phyloP scores from a whole-genome alignment of 2,329 filamentous ascomycete species.

The Arthroderma uncinatum region DNA sequence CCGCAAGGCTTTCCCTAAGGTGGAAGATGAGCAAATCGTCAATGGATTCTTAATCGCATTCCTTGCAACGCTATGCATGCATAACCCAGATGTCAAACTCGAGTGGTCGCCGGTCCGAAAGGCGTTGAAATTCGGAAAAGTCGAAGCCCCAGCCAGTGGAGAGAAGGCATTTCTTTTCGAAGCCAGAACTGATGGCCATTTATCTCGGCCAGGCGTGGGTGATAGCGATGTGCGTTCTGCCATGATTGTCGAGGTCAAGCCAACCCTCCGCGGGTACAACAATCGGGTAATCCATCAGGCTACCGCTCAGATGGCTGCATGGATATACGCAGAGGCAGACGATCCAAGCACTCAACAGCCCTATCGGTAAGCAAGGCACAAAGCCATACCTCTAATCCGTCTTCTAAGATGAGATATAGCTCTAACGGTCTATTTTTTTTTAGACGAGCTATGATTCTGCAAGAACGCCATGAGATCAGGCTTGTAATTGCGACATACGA shows the following conservation, averaged over 20 bases:
- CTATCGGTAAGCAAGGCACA: neutral
- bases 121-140: neutral
- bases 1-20: neutral
- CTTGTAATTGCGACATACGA: slow-evolving; percentile 1
- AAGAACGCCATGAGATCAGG: neutral
- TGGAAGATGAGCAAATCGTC: slow-evolving; percentile 6
- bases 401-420: neutral
- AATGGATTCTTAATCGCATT: neutral
- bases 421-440: neutral
- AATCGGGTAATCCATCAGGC: neutral
- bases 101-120: slow-evolving; percentile 5
- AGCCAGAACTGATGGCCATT: neutral
- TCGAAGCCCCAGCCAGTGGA: neutral
- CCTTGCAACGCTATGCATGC: neutral
- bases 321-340: slow-evolving; percentile 7
- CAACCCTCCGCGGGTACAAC: neutral
- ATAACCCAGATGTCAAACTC: neutral
- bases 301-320: slow-evolving; percentile 7
- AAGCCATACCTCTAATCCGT: neutral
- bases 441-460: neutral
- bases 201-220: neutral
- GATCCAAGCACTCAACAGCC: no score
- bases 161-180: neutral
- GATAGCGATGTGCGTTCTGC: neutral
- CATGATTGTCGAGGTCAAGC: slow-evolving; percentile 3